Evolutionary conservation across 805 yeast species (phyloP), one percentile per base, ranked within the genome.

Genomic region (Ogataea degrootiae): DNA sequence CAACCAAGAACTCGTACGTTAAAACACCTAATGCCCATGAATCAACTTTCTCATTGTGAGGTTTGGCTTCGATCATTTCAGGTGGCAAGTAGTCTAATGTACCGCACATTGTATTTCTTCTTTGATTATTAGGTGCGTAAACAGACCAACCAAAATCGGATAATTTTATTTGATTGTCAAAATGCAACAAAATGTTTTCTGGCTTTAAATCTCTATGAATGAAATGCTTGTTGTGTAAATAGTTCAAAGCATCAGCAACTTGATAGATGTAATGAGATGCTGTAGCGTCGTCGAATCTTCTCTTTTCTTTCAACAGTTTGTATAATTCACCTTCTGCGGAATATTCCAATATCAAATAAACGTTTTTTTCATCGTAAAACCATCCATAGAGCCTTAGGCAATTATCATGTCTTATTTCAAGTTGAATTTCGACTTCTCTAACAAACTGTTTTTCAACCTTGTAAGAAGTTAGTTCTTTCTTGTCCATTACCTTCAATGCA

Each of bases 111-210:
- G 98, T 92, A 15, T 81, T 74, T 58, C 97, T 71, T 52, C 79
- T 76, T 14, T 51, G 51, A 15, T 39, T 49, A 7, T 76, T 68
- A 1, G 80, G 79, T 0, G 86, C 76, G 55, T 81, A 82, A 52
- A 91, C 92, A 47, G 96, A 85, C 97, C 97, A 92, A 14, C 99
- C 99, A 63, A 94, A 92, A 67, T 92, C 99, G 17, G 96, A 85
- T 36, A 92, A 74, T 63, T 91, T 92, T 46, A 92, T 74, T 22
- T 77, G 78, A 53, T 90, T 87, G 60, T 87, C 80, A 50, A 82
- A 76, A 6, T 89, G 88, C 11, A 92, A 70, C 39, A 92, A 68
- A 43, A 92, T 86, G 58, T 92, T 92, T 62, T 94, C 98, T 0
- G 98, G 98, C 65, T 92, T 92, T 54, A 92, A 80, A 62, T 92